phyloP scores from a whole-genome alignment of 192 early-diverging fungal genomes.

The Coemansia sp. region DNA sequence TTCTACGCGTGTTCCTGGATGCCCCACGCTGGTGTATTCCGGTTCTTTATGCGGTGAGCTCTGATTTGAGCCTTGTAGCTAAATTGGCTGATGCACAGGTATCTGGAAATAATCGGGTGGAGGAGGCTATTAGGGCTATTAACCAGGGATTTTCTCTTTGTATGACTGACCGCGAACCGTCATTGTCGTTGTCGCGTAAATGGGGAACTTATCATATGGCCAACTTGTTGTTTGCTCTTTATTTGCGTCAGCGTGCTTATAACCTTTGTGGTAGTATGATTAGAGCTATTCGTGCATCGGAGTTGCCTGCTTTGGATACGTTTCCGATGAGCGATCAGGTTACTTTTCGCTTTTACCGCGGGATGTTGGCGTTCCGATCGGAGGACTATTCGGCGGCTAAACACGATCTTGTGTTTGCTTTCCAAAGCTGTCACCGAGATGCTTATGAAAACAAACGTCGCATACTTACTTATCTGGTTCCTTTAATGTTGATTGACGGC shows the following conservation, averaged over 20 bases:
- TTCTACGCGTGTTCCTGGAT: conserved; percentile 34
- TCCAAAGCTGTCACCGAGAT: conserved; percentile 49
- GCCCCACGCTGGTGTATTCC: conserved; percentile 37
- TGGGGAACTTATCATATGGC: conserved; percentile 92
- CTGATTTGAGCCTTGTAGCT: conserved; percentile 32
- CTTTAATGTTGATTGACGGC: conserved; percentile 73
- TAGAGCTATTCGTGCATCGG: conserved; percentile 65
- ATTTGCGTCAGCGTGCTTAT: conserved; percentile 71
- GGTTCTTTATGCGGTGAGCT: conserved; percentile 28
- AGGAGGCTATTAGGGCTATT: conserved; percentile 80
- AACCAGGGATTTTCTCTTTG: conserved; percentile 90
- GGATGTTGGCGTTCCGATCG: conserved; percentile 81
- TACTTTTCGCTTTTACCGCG: conserved; percentile 83
- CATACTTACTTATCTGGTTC: conserved; percentile 80
- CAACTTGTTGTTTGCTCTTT: conserved; percentile 83
- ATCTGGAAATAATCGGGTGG: conserved; percentile 48
- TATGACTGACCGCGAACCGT: conserved; percentile 70
- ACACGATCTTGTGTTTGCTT: conserved; percentile 50
- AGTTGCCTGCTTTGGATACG: conserved; percentile 70
- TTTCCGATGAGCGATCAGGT: conserved; percentile 88
- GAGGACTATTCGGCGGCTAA: conserved; percentile 71
- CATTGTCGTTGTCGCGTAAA: conserved; percentile 64
- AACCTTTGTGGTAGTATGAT: conserved; percentile 86
- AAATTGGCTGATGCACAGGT: conserved; percentile 18
- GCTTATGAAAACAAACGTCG: conserved; percentile 57